Conservation (phyloP, 352 stramenopile species). For the Hyaloperonospora arabidopsidis region DNA sequence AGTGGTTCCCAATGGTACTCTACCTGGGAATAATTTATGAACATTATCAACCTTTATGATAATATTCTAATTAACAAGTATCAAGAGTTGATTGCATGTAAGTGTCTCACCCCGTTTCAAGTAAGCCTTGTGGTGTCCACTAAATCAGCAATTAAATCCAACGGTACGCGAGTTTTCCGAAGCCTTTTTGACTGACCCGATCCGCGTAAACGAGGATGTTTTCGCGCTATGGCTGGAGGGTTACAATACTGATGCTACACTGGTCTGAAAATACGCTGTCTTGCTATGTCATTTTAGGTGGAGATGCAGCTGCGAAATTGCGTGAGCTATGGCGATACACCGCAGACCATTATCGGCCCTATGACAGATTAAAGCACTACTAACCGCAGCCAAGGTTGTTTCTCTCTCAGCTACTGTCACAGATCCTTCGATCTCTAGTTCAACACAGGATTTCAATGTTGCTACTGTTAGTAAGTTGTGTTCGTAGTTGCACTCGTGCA, state of each 20-base stretch:
- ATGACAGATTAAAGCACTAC: constrained; percentile 80
- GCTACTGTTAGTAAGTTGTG: no score
- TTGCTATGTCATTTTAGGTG: constrained; percentile 38
- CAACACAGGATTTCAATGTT: no score
- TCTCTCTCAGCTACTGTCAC: constrained; percentile 70
- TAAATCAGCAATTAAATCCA: no score
- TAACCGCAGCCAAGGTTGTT: constrained; percentile 74
- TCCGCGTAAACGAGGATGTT: constrained; percentile 71
- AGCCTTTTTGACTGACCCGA: constrained; percentile 72
- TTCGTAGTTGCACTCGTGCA: no score
- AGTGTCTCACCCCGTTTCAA: no score
- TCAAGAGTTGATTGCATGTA: no score
- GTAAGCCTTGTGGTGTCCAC: no score
- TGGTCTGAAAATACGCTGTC: constrained; percentile 38
- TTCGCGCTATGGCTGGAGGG: constrained; percentile 76
- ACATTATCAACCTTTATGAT: no score
- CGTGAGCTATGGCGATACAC: constrained; percentile 73
- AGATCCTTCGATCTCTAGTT: no score
- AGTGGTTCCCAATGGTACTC: no score
- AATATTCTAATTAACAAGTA: no score
- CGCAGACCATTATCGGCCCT: constrained; percentile 78
- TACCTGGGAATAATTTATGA: no score
- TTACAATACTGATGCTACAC: constrained; percentile 48
- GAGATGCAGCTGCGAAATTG: constrained; percentile 40
- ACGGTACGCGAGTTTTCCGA: constrained; percentile 69